Conservation (phyloP, 1,284 basidiomycete species). For the Wolfiporia cocos region DNA sequence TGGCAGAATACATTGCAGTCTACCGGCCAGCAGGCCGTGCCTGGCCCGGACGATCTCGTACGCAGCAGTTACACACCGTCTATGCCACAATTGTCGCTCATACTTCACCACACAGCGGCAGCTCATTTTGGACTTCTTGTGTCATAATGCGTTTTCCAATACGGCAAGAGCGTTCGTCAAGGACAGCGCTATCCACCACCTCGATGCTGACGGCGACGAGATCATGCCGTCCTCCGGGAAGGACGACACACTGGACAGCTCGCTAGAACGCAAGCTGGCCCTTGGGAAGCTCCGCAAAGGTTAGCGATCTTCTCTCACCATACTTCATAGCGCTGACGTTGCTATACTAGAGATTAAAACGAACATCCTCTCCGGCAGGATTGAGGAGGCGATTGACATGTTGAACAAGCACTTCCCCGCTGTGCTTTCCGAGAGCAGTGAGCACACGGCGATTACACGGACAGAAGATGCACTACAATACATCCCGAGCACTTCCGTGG, state of each 20-base stretch:
- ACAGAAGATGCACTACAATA: constrained; percentile 32
- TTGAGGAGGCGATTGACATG: constrained; percentile 62
- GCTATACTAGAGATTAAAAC: constrained; percentile 64
- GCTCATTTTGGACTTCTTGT: constrained; percentile 79
- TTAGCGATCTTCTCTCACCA: constrained; percentile 25
- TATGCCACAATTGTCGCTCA: background rate
- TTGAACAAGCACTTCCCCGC: constrained; percentile 65
- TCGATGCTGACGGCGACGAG: constrained; percentile 68
- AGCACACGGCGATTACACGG: constrained; percentile 10
- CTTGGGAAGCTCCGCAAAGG: constrained; percentile 53
- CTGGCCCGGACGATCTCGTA: constrained; percentile 18
- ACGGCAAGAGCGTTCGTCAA: constrained; percentile 68
- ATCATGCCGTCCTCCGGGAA: constrained; percentile 30
- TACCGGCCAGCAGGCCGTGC: too few species aligned
- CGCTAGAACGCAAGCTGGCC: constrained; percentile 33
- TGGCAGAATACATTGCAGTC: too few species aligned
- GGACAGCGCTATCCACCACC: constrained; percentile 54
- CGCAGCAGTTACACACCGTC: constrained; percentile 1
- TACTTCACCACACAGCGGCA: constrained; percentile 59
- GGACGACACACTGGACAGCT: constrained; percentile 14
- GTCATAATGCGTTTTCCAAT: constrained; percentile 64
- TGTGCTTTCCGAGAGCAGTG: constrained; percentile 41
- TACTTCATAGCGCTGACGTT: background rate
- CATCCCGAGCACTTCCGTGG: constrained; percentile 51
- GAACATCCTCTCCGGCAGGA: constrained; percentile 60